These are phyloP conservation scores for Trichosporon asahii DNA, from an alignment of 1,284 basidiomycete genomes.

Conservation along the genomic window DNA sequence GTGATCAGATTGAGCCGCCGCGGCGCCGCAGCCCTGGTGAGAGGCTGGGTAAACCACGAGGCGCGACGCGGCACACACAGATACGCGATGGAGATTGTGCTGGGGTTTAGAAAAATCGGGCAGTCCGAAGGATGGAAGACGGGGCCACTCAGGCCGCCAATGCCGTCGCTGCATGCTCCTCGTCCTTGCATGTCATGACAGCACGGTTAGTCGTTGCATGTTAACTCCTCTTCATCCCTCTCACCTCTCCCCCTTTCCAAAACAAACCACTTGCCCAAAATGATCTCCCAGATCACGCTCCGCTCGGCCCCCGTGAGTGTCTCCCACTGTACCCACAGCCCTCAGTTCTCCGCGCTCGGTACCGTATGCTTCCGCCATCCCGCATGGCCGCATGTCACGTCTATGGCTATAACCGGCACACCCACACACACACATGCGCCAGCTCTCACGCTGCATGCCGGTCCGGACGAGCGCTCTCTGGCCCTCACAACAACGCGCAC, in stretches of 20 bases:
- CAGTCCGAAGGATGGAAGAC: slow-evolving; percentile 6
- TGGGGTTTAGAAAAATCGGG: slow-evolving; percentile 11
- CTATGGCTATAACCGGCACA: slow-evolving; percentile 6
- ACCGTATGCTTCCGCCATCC: slow-evolving; percentile 8
- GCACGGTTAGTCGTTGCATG: slow-evolving; percentile 1
- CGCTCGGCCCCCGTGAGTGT: slow-evolving; percentile 9
- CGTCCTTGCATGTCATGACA: neutral
- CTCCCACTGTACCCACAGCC: neutral
- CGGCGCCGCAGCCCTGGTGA: neutral
- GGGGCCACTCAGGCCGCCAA: slow-evolving; percentile 10
- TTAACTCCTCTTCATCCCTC: slow-evolving; percentile 5
- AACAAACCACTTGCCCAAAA: neutral
- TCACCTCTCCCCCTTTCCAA: neutral
- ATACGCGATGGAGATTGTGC: slow-evolving; percentile 1
- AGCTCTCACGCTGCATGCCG: neutral
- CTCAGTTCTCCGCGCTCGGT: neutral
- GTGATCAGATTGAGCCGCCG: neutral
- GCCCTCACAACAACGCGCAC: neutral
- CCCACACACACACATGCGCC: neutral
- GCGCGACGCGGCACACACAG: neutral
- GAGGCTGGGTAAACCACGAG: neutral
- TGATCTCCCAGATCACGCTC: slow-evolving; percentile 9
- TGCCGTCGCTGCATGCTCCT: slow-evolving; percentile 9
- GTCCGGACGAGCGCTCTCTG: neutral
- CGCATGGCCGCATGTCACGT: neutral